Evolutionary conservation across 2,329 filamentous ascomycete genomes (phyloP).

Genomic region (Biscogniauxia sp.): DNA sequence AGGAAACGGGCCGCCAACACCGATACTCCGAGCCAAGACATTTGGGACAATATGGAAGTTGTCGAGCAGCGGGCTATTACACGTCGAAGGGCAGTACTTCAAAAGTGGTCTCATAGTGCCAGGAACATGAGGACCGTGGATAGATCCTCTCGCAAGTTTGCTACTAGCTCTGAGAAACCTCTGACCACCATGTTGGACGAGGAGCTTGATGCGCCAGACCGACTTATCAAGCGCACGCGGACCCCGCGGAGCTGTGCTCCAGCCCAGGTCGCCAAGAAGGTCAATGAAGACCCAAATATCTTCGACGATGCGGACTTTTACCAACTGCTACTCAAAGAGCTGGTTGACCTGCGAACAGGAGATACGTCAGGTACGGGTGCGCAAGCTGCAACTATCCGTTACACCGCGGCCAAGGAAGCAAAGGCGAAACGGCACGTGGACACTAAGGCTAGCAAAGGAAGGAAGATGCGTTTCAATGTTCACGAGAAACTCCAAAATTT

Average conservation of each 20-base stretch:
- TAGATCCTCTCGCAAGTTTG: conserved; percentile 51
- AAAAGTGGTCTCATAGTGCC: conserved; percentile 88
- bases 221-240: conserved; percentile 66
- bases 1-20: conserved; percentile 54
- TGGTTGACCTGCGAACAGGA: conserved; percentile 82
- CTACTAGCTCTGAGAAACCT: conserved; percentile 51
- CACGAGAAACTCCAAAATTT: conserved; percentile 98
- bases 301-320: conserved; percentile 98
- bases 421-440: conserved; percentile 84
- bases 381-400: conserved; percentile 54
- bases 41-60: conserved; percentile 70
- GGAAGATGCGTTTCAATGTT: conserved; percentile 90
- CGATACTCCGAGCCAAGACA: conserved; percentile 58
- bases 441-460: conserved; percentile 90
- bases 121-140: conserved; percentile 57
- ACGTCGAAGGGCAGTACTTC: conserved; percentile 69
- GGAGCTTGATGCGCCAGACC: conserved; percentile 65
- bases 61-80: conserved; percentile 59
- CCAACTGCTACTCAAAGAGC: conserved; percentile 84
- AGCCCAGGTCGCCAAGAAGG: conserved; percentile 57
- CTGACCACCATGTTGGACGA: conserved; percentile 67
- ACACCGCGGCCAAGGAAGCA: conserved; percentile 69
- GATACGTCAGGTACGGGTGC: conserved; percentile 53
- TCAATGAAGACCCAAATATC: conserved; percentile 59
- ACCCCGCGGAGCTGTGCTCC: conserved; percentile 76